Evolutionary conservation across 169 alveolate species (phyloP), one percentile per base, ranked within the genome.

Genomic region (Eimeria acervulina): DNA sequence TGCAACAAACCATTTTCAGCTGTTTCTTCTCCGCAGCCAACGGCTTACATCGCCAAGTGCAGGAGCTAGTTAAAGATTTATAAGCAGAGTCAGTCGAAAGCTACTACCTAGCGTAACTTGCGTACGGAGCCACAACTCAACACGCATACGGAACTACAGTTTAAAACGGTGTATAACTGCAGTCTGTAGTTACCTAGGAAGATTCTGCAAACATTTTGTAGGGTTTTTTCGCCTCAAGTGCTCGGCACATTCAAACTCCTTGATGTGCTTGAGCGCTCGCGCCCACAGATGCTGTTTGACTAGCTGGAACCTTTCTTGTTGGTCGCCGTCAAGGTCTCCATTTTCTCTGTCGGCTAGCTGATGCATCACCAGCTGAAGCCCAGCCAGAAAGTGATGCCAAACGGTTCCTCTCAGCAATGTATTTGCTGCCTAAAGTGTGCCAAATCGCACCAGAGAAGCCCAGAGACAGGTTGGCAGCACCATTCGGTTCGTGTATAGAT

Each of bases 271-370:
- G 68, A 80, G 70, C 42, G 90, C 90, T 31, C 44, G 42, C 28
- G 90, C 90, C 90, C 72, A 47, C 8, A 51, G 90, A 28, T 51
- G 51, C 44, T 81, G 40, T 36, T 81, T 81, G 74, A 81, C 28
- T 51, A 51, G 72, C 42, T 51, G 72, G 72, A 42, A 31, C 52
- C 10, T 17, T 1, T 28, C 51, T 36, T 81, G 89, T 44, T 78
- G 89, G 26, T 23, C 40, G 40, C 26, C 42, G 21, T 33, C 51
- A 3, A 19, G 0, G 0, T 70, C 28, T 17, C 19, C 10, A 44
- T 17, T 31, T 31, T 17, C 51, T 1, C 47, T 1, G n/a, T 10
- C 13, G 28, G 15, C n/a, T 36, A 28, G 26, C 15, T 33, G 13
- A n/a, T 36, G 47, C 13, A 19, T 31, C 28, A 31, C 4, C 84